phyloP scores from a whole-genome alignment of 169 alveolate species.

The Plasmodium relictum region DNA sequence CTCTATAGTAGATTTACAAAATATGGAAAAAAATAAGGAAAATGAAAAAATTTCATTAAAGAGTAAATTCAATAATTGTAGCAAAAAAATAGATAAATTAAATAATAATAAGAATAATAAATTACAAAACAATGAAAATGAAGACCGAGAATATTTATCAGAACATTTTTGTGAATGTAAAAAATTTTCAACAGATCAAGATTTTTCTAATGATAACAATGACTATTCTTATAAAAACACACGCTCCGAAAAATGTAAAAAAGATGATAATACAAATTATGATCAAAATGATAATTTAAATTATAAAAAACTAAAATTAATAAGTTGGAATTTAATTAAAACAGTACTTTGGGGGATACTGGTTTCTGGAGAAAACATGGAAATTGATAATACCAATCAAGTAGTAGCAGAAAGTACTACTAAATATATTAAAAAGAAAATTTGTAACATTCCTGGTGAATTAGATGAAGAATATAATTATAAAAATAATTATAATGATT shows the following conservation, averaged over 20 bases:
- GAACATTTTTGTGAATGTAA: slow-evolving; percentile 45
- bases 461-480: slow-evolving; percentile 23
- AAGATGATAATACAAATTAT: neutral
- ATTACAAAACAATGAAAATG: neutral
- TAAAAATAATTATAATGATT: slow-evolving; percentile 36
- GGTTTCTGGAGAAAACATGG: slow-evolving; percentile 75
- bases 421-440: slow-evolving; percentile 34
- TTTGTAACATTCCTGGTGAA: slow-evolving; percentile 28
- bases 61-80: neutral
- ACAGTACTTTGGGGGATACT: slow-evolving; percentile 74
- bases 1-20: neutral
- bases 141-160: slow-evolving; percentile 6
- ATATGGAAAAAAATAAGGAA: neutral
- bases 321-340: slow-evolving; percentile 77
- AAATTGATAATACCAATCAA: slow-evolving; percentile 29
- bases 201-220: slow-evolving; percentile 15
- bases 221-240: slow-evolving; percentile 1
- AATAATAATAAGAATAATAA: slow-evolving; percentile 12
- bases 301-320: slow-evolving; percentile 56
- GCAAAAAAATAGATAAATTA: neutral
- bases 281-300: slow-evolving; percentile 57
- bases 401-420: slow-evolving; percentile 48
- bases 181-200: slow-evolving; percentile 1
- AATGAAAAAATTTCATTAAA: slow-evolving; percentile 3
- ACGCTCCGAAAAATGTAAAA: slow-evolving; percentile 24